Percentiles rank a stretch among this genome's conserved stretches.
These are phyloP conservation scores for Suhomyces guaymorum DNA, from an alignment of 1,139 yeast genomes.

Conservation along the genomic window DNA sequence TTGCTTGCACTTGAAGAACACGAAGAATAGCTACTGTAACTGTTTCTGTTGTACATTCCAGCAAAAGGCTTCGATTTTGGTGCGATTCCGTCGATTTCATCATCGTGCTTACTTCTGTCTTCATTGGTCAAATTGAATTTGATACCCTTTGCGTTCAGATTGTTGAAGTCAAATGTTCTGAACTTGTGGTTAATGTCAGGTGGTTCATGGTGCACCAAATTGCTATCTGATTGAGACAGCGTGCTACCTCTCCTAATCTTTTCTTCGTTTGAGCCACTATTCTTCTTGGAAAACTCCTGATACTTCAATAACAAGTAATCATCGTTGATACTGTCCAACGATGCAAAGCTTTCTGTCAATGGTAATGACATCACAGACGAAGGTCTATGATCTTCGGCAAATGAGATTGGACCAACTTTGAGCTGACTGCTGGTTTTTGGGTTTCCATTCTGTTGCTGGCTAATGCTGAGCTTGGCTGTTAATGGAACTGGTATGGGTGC, in stretches of 20 bases:
- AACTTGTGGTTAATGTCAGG: slow-evolving; percentile 34
- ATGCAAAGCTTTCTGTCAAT: slow-evolving; percentile 73
- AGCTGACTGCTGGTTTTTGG: slow-evolving; percentile 7
- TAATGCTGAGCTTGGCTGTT: slow-evolving; percentile 5
- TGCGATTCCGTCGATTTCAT: slow-evolving; percentile 17
- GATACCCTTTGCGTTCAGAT: slow-evolving; percentile 28
- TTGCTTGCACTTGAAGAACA: slow-evolving; percentile 15
- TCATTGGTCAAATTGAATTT: slow-evolving; percentile 8
- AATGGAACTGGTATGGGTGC: slow-evolving; percentile 23
- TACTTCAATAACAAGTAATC: slow-evolving; percentile 47
- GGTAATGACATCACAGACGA: slow-evolving; percentile 55
- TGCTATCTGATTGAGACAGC: slow-evolving; percentile 12
- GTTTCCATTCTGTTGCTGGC: not conserved
- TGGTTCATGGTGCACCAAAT: slow-evolving; percentile 2
- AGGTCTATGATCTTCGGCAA: slow-evolving; percentile 25
- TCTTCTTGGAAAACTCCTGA: slow-evolving; percentile 28
- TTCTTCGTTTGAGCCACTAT: not conserved
- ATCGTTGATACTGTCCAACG: slow-evolving; percentile 70
- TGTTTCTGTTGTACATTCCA: slow-evolving; percentile 1
- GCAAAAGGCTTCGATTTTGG: slow-evolving; percentile 15
- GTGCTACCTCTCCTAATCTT: slow-evolving; percentile 14
- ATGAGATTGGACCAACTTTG: slow-evolving; percentile 40
- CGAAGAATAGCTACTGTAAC: slow-evolving; percentile 1
- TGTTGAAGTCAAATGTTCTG: slow-evolving; percentile 37
- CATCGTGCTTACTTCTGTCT: slow-evolving; percentile 5